Percentiles rank a stretch among this genome's conserved stretches.
These are phyloP conservation scores for Fusarium irregulare DNA, from an alignment of 2,329 filamentous ascomycete genomes.

Conservation along the genomic window DNA sequence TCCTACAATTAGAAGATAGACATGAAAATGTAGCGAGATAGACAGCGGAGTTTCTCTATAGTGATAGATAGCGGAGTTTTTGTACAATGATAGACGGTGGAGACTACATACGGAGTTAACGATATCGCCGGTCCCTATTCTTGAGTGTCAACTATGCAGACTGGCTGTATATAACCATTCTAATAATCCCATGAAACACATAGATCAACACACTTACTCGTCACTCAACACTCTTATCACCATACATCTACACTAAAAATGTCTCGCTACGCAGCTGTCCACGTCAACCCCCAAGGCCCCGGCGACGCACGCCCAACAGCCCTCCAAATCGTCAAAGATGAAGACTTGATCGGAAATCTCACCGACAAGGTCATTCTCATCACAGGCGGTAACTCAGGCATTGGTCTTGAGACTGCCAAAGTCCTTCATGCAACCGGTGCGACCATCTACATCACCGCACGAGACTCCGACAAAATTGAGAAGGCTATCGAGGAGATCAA, in stretches of 20 bases:
- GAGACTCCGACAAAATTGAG: slow-evolving; percentile 1
- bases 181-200: not conserved
- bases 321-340: slow-evolving; percentile 16
- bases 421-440: slow-evolving; percentile 15
- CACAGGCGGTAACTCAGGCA: slow-evolving; percentile 23
- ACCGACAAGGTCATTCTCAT: not conserved
- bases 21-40: rapidly evolving
- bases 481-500: slow-evolving; percentile 7
- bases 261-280: slow-evolving; percentile 10
- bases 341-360: not conserved
- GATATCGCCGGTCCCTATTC: not conserved
- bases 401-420: slow-evolving; percentile 14
- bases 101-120: not conserved
- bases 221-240: not conserved
- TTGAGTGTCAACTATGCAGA: rapidly evolving
- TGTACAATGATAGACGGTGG: not conserved
- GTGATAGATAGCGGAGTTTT: not conserved
- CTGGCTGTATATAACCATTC: not conserved
- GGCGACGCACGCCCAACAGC: slow-evolving; percentile 34
- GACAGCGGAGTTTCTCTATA: not conserved
- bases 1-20: rapidly evolving
- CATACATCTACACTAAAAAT: not conserved
- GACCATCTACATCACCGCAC: slow-evolving; percentile 6
- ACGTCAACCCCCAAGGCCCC: slow-evolving; percentile 7
- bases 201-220: rapidly evolving